Evolutionary conservation across 495 filamentous ascomycete genomes (phyloP), one percentile per base, ranked within the genome.

Genomic region (Hypoxylon cercidicola): DNA sequence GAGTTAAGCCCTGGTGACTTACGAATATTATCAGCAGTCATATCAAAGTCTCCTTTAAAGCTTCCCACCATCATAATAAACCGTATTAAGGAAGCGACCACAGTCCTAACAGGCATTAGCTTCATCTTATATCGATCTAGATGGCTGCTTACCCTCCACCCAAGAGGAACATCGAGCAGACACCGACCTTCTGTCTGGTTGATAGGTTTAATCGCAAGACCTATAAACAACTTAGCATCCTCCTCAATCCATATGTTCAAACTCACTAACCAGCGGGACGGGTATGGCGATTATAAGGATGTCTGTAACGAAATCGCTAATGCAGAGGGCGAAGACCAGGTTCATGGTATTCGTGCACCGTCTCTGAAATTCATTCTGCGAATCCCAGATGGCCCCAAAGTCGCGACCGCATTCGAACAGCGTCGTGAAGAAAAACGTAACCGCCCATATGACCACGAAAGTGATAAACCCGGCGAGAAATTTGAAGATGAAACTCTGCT

Each of bases 281-380:
- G 71, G 71, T 15, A 73, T 62, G 10, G 19, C n/a, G 5, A 73
- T 49, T 12, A 73, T 71, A 13, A 68, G 20, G 0, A 69, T 5
- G 43, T 73, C 71, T 2, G 55, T 45, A n/a, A 69, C 18, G 21
- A 73, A 71, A 34, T 73, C 71, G 12, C 58, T 72, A 15, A 66
- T 56, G 35, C 65, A 71, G 0, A 73, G 44, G 5, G 48, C 35
- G 18, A 71, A 30, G 12, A 62, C 52, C 11, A 62, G 4, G 9
- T 52, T 41, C 20, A 32, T 41, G 5, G 59, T 63, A 2, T 37
- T 45, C 8, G 45, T 21, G 55, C 66, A 70, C 8, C 30, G 45
- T 32, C 23, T 45, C 20, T 21, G 1, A 6, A 67, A 49, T 4
- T 67, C 53, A 2, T 11, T 25, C 9, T 56, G 15, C 11, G 70